A percentile compares a stretch with the other conserved stretches of the same genome.
Conservation (phyloP, 1,284 basidiomycete genomes). For the Crepidotus sp. region DNA sequence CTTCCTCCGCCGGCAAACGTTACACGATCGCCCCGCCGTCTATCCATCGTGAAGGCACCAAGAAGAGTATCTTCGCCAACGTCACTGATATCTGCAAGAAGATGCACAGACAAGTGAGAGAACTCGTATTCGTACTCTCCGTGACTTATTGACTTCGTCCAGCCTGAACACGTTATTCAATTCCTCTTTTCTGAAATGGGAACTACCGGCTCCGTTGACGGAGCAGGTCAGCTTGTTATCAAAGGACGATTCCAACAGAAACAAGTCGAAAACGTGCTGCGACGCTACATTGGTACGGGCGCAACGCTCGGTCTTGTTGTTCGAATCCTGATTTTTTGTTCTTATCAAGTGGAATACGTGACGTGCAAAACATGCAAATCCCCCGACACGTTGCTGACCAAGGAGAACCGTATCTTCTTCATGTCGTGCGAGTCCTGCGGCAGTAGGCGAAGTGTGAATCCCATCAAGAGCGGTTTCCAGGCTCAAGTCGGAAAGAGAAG, state of each 20-base stretch:
- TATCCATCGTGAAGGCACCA: conserved; percentile 90
- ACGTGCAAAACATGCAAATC: conserved; percentile 99
- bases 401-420: conserved; percentile 99
- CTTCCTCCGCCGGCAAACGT: conserved; percentile 74
- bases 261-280: conserved; percentile 95
- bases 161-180: conserved; percentile 98
- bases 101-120: conserved; percentile 76
- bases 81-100: conserved; percentile 96
- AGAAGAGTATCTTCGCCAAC: conserved; percentile 96
- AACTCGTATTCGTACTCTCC: conserved; percentile 8
- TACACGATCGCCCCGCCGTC: conserved; percentile 98
- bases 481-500: conserved; percentile 88
- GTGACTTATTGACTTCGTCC: not conserved
- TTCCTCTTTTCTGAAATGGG: conserved; percentile 98
- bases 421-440: conserved; percentile 96
- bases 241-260: conserved; percentile 98
- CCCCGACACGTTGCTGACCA: conserved; percentile 90
- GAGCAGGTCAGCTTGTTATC: conserved; percentile 88
- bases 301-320: conserved; percentile 11
- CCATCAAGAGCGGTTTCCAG: conserved; percentile 99
- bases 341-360: conserved; percentile 84
- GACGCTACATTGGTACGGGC: conserved; percentile 86
- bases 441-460: conserved; percentile 83
- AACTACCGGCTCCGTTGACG: conserved; percentile 94
- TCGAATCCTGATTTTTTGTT: not conserved